Conservation (phyloP, 2,329 filamentous ascomycete genomes). For the Cercospora sp. region DNA sequence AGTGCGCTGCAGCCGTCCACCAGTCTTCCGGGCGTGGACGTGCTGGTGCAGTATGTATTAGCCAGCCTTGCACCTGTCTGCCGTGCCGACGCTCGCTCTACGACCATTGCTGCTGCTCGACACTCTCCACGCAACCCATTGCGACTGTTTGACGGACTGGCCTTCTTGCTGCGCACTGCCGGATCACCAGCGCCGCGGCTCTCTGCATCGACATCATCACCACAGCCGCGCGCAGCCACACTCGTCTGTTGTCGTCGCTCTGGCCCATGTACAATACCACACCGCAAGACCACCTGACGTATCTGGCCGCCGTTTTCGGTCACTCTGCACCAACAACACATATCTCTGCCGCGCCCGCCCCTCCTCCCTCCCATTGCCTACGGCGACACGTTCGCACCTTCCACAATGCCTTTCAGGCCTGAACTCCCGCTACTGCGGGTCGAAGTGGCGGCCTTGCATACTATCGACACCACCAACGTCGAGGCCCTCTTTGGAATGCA, state of each 20-base stretch:
- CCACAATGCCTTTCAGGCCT: constrained; percentile 76
- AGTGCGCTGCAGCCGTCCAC: neutral
- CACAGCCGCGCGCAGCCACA: neutral
- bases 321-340: constrained; percentile 16
- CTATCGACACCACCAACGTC: constrained; percentile 88
- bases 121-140: neutral
- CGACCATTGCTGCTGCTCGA: constrained; percentile 3
- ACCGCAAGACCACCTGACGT: constrained; percentile 16
- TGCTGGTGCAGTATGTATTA: neutral
- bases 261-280: constrained; percentile 12
- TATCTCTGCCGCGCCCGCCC: constrained; percentile 11
- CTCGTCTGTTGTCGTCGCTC: neutral
- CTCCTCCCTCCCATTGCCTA: constrained; percentile 8
- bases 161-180: neutral
- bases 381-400: constrained; percentile 22
- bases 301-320: constrained; percentile 15
- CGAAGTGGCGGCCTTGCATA: constrained; percentile 87
- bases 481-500: constrained; percentile 90
- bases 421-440: constrained; percentile 86
- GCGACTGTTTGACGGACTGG: neutral
- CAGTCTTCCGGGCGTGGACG: neutral
- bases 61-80: neutral
- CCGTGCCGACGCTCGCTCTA: constrained; percentile 9
- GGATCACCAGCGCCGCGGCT: neutral
- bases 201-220: neutral